These are phyloP conservation scores for Lasiosphaeriaceae sp. DNA, from an alignment of 495 filamentous ascomycete genomes.

Conservation along the genomic window DNA sequence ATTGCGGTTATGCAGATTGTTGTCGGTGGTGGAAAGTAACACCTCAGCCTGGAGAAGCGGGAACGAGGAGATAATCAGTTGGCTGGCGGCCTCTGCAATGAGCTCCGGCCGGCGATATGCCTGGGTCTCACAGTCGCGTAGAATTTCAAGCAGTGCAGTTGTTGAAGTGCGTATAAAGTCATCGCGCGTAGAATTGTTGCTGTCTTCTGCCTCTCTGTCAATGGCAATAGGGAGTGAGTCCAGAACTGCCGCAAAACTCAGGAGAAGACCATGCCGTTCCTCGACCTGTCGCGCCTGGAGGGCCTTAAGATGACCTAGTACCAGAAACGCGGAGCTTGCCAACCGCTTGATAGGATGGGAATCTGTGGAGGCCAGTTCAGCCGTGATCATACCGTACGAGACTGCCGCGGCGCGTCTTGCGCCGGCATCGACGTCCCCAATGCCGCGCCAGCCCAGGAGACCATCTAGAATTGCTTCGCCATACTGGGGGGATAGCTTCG, in stretches of 20 bases:
- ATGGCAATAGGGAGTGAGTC: conserved; percentile 29
- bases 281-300: conserved; percentile 60
- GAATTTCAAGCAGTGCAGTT: conserved; percentile 24
- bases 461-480: conserved; percentile 64
- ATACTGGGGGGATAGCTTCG: conserved; percentile 61
- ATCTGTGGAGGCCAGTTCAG: conserved; percentile 24
- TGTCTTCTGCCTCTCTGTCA: background rate
- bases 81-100: conserved; percentile 60
- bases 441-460: conserved; percentile 82
- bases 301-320: conserved; percentile 42
- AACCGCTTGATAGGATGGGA: conserved; percentile 26
- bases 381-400: conserved; percentile 60
- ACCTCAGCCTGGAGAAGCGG: conserved; percentile 33
- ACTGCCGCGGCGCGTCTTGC: conserved; percentile 68
- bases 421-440: conserved; percentile 67
- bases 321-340: conserved; percentile 20
- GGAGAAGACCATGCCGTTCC: conserved; percentile 61
- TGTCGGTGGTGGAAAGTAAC: background rate
- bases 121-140: conserved; percentile 32
- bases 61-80: conserved; percentile 47
- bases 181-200: background rate
- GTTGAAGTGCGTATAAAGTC: conserved; percentile 14
- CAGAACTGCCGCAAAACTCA: conserved; percentile 53
- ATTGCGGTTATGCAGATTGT: background rate
- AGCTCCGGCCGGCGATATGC: conserved; percentile 63